These are phyloP conservation scores for Naganishia onofrii DNA, from an alignment of 768 basidiomycete genomes.

Conservation along the genomic window DNA sequence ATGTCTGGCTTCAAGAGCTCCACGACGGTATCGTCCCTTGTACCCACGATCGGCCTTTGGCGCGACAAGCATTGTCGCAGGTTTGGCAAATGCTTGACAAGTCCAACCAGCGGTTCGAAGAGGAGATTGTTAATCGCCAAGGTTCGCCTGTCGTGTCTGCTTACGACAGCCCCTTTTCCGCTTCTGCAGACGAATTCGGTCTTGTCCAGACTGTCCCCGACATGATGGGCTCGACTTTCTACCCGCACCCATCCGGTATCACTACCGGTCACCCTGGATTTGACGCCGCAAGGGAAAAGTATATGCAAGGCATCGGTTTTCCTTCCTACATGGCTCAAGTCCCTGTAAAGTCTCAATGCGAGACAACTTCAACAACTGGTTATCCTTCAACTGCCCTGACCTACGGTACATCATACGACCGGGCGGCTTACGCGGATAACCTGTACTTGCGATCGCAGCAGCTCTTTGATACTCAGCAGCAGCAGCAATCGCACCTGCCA, in stretches of 20 bases:
- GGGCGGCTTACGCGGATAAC: slow-evolving; percentile 13
- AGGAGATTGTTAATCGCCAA: slow-evolving; percentile 27
- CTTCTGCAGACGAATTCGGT: slow-evolving; percentile 17
- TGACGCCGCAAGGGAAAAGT: slow-evolving; percentile 22
- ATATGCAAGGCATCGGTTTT: slow-evolving; percentile 15
- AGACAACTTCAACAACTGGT: slow-evolving; percentile 7
- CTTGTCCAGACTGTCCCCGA: not conserved
- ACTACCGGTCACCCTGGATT: slow-evolving; percentile 16
- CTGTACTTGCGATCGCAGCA: slow-evolving; percentile 26
- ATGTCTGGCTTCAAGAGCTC: slow-evolving; percentile 32
- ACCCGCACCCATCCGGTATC: slow-evolving; percentile 2
- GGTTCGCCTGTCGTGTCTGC: slow-evolving; percentile 10
- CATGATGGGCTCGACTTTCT: not conserved
- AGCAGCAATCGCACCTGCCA: not conserved
- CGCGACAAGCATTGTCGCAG: slow-evolving; percentile 17
- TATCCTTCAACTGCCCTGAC: slow-evolving; percentile 7
- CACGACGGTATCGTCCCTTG: slow-evolving; percentile 25
- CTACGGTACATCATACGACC: slow-evolving; percentile 20
- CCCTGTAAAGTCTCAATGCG: slow-evolving; percentile 12
- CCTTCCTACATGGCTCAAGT: slow-evolving; percentile 14
- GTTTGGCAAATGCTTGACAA: slow-evolving; percentile 28
- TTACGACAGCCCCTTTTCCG: slow-evolving; percentile 11
- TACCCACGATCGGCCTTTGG: slow-evolving; percentile 24
- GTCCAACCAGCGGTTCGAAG: slow-evolving; percentile 17
- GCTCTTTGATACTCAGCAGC: slow-evolving; percentile 19